Conservation (phyloP, 768 basidiomycete species). For the Leccinum variicolor region DNA sequence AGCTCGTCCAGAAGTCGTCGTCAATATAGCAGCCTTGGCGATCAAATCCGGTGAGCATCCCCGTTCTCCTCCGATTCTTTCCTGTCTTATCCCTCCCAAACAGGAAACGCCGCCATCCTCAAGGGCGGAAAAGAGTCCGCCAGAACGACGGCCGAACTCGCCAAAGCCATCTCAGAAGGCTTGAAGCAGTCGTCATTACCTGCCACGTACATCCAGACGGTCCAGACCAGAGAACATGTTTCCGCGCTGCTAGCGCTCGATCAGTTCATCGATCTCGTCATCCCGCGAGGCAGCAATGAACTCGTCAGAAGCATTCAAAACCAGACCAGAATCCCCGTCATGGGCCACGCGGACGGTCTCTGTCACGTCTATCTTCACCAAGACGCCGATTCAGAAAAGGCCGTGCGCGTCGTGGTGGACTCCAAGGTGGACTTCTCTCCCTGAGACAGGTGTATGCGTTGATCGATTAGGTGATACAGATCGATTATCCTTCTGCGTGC, state of each 20-base stretch:
- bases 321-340: constrained; percentile 89
- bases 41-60: constrained; percentile 83
- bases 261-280: constrained; percentile 93
- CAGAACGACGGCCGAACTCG: constrained; percentile 71
- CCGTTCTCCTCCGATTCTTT: not conserved
- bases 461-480: constrained; percentile 42
- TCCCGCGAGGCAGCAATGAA: constrained; percentile 91
- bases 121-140: constrained; percentile 98
- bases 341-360: constrained; percentile 98
- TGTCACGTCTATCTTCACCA: constrained; percentile 91
- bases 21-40: constrained; percentile 93
- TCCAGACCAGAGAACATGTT: constrained; percentile 90
- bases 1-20: constrained; percentile 94
- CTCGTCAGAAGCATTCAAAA: constrained; percentile 89
- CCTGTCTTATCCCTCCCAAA: not conserved
- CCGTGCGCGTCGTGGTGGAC: constrained; percentile 78
- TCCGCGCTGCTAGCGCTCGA: constrained; percentile 83
- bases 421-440: constrained; percentile 64
- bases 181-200: constrained; percentile 73
- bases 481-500: constrained; percentile 93
- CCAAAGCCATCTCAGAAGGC: constrained; percentile 75
- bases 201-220: constrained; percentile 80
- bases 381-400: constrained; percentile 73
- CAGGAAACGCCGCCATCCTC: constrained; percentile 94
- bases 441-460: not conserved